Conservation (phyloP, 164 flowering plant genomes). For the Vitis labrusca region DNA sequence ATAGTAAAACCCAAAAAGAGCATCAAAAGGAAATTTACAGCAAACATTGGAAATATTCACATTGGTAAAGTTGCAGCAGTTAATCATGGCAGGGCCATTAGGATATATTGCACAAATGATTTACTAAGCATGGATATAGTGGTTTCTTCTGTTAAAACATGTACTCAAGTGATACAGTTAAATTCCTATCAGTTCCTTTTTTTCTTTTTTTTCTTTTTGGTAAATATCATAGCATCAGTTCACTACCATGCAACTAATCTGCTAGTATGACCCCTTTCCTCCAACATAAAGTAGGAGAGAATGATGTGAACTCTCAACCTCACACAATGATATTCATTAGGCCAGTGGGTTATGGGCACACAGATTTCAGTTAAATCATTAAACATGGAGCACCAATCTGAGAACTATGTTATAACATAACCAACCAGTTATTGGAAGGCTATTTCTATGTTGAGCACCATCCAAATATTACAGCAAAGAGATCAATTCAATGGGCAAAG, state of each 20-base stretch:
- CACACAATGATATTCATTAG: too few relatives aligned
- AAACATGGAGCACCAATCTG: not conserved
- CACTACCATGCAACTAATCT: too few relatives aligned
- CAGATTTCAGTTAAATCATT: not conserved
- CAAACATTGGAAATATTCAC: not conserved
- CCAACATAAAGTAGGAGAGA: too few relatives aligned
- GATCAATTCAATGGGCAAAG: not conserved
- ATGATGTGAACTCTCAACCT: too few relatives aligned
- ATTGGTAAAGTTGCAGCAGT: not conserved
- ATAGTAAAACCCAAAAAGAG: not conserved
- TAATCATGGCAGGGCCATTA: not conserved
- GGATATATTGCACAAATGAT: slow-evolving; percentile 1
- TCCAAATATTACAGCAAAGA: not conserved
- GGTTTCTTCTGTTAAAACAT: not conserved
- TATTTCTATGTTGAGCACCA: not conserved
- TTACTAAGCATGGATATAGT: not conserved
- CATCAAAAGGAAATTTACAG: not conserved
- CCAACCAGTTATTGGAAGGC: not conserved
- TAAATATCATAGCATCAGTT: too few relatives aligned
- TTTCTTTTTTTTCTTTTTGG: too few relatives aligned
- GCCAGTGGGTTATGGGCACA: too few relatives aligned
- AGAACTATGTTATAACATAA: not conserved
- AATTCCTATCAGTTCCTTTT: not conserved
- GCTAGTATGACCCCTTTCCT: too few relatives aligned
- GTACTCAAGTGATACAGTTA: not conserved